phyloP scores from a whole-genome alignment of 2,329 filamentous ascomycete genomes.

The Aspergillus phoenicis region DNA sequence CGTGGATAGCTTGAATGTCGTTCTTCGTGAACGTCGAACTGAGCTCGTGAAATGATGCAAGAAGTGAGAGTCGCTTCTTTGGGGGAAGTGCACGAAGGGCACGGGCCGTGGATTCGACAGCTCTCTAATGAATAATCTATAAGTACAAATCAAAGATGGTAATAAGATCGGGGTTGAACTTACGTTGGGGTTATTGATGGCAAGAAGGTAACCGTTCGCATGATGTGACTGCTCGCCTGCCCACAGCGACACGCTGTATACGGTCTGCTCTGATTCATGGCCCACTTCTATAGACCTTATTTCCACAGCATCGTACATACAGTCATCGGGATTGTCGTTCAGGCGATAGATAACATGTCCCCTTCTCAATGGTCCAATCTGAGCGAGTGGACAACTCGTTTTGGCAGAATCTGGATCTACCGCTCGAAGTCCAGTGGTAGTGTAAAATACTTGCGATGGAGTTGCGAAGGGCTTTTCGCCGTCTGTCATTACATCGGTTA shows the following conservation, averaged over 20 bases:
- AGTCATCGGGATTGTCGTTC: fast-evolving
- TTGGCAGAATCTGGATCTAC: neutral
- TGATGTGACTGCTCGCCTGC: neutral
- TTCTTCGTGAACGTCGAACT: neutral
- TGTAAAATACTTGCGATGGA: neutral
- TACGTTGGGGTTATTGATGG: neutral
- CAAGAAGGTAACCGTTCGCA: neutral
- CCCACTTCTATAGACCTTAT: neutral
- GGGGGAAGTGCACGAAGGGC: neutral
- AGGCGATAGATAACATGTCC: neutral
- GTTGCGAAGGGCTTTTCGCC: neutral
- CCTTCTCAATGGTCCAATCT: neutral
- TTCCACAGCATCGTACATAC: neutral
- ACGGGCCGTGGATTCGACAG: neutral
- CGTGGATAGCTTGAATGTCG: neutral
- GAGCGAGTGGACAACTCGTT: neutral
- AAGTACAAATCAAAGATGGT: neutral
- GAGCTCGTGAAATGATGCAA: neutral
- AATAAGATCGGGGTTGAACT: neutral
- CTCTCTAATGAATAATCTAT: neutral
- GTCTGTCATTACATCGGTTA: neutral
- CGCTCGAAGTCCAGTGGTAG: neutral
- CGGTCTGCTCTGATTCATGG: neutral
- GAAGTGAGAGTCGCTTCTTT: neutral
- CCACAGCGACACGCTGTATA: neutral